These are phyloP conservation scores for Fragosphaeria purpurea DNA, from an alignment of 2,329 filamentous ascomycete genomes.

Conservation along the genomic window DNA sequence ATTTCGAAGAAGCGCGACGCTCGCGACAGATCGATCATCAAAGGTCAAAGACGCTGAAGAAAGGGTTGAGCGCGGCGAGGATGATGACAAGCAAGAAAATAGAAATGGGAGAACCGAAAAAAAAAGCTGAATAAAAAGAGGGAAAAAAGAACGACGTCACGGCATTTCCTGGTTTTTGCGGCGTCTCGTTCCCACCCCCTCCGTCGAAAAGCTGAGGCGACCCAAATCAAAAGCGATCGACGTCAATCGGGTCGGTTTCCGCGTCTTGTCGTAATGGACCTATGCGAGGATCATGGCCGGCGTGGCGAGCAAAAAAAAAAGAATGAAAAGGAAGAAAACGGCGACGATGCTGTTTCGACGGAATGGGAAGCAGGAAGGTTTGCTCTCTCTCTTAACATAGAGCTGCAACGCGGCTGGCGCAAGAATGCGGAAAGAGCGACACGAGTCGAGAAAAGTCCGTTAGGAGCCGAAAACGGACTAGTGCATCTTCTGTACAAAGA, in stretches of 20 bases:
- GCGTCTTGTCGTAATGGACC: too few species aligned
- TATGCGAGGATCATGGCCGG: too few species aligned
- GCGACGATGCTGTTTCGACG: too few species aligned
- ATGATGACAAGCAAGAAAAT: not conserved
- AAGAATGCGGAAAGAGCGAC: not conserved
- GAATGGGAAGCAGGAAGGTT: too few species aligned
- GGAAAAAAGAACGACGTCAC: not conserved
- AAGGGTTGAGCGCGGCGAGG: not conserved
- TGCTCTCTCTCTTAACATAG: too few species aligned
- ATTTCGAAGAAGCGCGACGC: too few species aligned
- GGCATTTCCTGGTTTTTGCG: constrained; percentile 1
- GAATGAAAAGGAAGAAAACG: too few species aligned
- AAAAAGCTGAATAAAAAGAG: not conserved
- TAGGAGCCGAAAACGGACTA: not conserved
- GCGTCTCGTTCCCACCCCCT: not conserved
- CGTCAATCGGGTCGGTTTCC: too few species aligned
- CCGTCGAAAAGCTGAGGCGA: not conserved
- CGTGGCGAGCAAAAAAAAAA: too few species aligned
- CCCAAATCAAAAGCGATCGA: too few species aligned
- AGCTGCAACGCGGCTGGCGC: too few species aligned
- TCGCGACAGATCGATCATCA: too few species aligned
- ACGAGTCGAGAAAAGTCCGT: not conserved
- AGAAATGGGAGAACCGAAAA: not conserved
- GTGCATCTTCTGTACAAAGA: not conserved
- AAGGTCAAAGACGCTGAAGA: not conserved